Percentiles rank a stretch among this genome's conserved stretches.
Conservation (phyloP, 345 rosid genomes). For the Euphorbia lathyris region DNA sequence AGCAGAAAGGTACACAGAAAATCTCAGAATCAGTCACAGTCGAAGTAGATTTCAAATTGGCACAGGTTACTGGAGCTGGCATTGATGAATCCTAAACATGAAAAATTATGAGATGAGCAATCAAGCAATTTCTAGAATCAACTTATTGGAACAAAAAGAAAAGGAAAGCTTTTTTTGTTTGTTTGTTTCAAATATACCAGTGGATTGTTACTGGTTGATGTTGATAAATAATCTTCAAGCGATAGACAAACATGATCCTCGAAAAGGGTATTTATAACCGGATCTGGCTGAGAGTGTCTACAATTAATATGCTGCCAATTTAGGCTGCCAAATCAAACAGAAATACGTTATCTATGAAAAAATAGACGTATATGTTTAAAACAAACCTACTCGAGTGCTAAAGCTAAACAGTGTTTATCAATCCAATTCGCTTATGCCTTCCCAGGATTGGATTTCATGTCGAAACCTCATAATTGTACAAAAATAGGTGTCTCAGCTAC, state of each 20-base stretch:
- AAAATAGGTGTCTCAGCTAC: too few species aligned
- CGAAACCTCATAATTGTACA: too few species aligned
- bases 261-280: constrained; percentile 41
- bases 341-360: constrained; percentile 17
- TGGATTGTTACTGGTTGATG: constrained; percentile 17
- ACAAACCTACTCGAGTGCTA: not conserved
- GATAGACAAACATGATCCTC: constrained; percentile 42
- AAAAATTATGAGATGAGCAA: not conserved
- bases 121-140: not conserved
- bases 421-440: not conserved
- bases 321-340: constrained; percentile 37
- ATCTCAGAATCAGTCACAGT: constrained; percentile 20
- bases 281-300: constrained; percentile 36
- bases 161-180: not conserved
- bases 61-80: constrained; percentile 17
- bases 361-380: not conserved
- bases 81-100: constrained; percentile 22
- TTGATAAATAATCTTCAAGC: constrained; percentile 14
- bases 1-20: constrained; percentile 12
- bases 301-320: constrained; percentile 55
- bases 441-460: not conserved
- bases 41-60: constrained; percentile 21
- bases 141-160: not conserved
- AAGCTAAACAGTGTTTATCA: constrained; percentile 10
- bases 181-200: constrained; percentile 24